Evolutionary conservation across 1,284 basidiomycete species (phyloP).

Genomic region (Puccinia sorghi): DNA sequence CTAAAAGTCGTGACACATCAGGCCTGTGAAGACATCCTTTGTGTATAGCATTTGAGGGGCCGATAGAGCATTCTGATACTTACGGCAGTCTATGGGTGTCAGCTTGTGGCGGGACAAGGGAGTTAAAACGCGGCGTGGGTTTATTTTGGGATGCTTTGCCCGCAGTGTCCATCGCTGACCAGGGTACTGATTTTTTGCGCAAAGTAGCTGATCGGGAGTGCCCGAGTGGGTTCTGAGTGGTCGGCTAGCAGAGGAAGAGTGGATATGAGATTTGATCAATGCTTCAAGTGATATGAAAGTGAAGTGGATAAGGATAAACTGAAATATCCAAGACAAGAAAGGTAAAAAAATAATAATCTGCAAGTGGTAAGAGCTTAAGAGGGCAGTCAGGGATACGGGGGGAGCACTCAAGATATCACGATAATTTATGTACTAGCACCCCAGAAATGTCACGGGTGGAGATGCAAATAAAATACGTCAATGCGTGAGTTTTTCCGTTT

Average conservation of each 20-base stretch:
- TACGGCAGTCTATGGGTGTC: slow-evolving; percentile 9
- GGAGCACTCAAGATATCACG: background rate
- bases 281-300: slow-evolving; percentile 8
- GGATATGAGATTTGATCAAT: background rate
- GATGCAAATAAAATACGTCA: background rate
- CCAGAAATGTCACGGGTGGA: background rate
- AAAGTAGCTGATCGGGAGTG: slow-evolving; percentile 8
- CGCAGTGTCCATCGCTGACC: background rate
- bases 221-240: background rate
- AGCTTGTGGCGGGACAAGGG: slow-evolving; percentile 5
- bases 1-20: background rate
- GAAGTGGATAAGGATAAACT: background rate
- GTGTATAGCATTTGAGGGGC: background rate
- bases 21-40: background rate
- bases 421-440: background rate
- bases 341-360: background rate
- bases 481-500: background rate
- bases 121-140: slow-evolving; percentile 5
- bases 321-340: background rate
- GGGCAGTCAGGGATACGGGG: background rate
- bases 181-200: background rate
- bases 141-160: background rate
- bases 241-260: background rate
- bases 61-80: background rate
- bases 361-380: background rate